Base-by-base conservation (phyloP, 306 rosid species). In the Cucumis melo region DNA sequence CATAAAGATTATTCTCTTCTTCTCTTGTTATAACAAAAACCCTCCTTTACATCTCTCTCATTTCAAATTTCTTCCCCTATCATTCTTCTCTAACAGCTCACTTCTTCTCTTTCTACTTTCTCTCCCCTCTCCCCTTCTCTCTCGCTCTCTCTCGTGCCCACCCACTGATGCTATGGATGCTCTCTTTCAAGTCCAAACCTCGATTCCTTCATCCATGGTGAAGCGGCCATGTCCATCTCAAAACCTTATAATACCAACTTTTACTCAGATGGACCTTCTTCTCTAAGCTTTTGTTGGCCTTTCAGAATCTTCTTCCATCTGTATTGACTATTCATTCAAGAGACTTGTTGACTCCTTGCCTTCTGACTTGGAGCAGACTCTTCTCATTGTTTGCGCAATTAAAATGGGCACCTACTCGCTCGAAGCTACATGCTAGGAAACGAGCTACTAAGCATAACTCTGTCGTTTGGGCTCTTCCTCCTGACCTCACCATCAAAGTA, bases 401-500 rank as follows among this genome's bases (percentile, higher is more conserved):
- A 75, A 67, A 5, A 84, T 94, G 85, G 97, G 91, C 7, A 77
- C 93, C 80, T 78, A 86, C 23, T 96, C 92, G 32, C 95, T 94
- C 65, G 87, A 90, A 66, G 96, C 96, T 10, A 19, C 90, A 90
- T 21, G 87, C 93, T 7, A 62, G 99, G 3, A 88, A 91, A 63
- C 93, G 92, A 12, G 96, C 96, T 76, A 87, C 97, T 79, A 80
- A 80, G 73, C 97, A 94, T 82, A 94, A 94, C 86, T 90, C 95
- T 0, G 77, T 82, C 48, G 80, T 85, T 13, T 94, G 99, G 99
- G 88, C 84, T 75, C 96, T 94, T 46, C 93, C 99, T 75, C 92
- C 96, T 24, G 97, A 94, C 81, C 96, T 94, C 84, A 92, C 99
- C 79, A 85, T 92, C 85, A 92, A 92, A 81, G 99, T 92, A 58